Evolutionary conservation across 345 rosid genomes (phyloP).

Genomic region (Eucalyptus cloeziana): DNA sequence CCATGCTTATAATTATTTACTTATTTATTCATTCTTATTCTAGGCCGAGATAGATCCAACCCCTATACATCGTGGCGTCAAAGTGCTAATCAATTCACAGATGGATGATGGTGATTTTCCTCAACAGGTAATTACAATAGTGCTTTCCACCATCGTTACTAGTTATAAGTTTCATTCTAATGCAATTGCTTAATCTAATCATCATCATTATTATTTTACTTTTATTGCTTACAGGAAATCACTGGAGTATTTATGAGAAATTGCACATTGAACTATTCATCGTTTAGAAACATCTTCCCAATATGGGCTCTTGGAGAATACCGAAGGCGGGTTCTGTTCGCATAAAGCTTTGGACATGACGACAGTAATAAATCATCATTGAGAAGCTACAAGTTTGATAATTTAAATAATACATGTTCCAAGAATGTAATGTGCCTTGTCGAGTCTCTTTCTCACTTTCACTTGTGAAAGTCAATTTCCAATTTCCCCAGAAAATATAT

Average conservation of each 20-base stretch:
- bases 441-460: not conserved
- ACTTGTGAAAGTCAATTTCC: too few species aligned
- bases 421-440: not conserved
- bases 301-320: conserved; percentile 46
- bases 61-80: conserved; percentile 29
- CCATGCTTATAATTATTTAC: not conserved
- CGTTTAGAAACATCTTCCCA: conserved; percentile 36
- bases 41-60: conserved; percentile 11
- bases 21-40: not conserved
- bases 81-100: conserved; percentile 30
- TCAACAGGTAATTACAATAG: conserved; percentile 14
- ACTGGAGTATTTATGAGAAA: conserved; percentile 37
- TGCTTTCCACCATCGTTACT: not conserved
- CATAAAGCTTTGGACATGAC: not conserved
- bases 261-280: conserved; percentile 32
- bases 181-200: not conserved
- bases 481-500: too few species aligned
- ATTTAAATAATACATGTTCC: not conserved
- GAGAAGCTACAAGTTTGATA: not conserved
- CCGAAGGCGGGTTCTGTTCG: conserved; percentile 4
- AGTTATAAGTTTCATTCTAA: not conserved
- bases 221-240: conserved; percentile 11
- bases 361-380: not conserved
- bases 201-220: too few species aligned
- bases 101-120: conserved; percentile 54